phyloP scores from a whole-genome alignment of 1,139 yeast species.

The Fermentozyma sake region DNA sequence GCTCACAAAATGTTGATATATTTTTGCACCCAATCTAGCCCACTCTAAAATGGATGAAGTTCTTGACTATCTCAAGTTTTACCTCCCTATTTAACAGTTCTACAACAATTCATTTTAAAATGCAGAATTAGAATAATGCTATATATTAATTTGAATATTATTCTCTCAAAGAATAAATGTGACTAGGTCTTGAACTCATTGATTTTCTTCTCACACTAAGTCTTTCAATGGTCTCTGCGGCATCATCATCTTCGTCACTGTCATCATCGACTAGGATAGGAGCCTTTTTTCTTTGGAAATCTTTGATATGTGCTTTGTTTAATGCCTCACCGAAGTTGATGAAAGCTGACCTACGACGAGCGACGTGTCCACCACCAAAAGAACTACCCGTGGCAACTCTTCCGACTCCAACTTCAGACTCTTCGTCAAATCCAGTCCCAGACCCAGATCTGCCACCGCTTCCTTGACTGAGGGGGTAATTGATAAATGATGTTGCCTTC shows the following conservation, averaged over 20 bases:
- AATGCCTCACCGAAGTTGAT: constrained; percentile 54
- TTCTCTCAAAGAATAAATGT: too few relatives aligned
- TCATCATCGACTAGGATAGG: constrained; percentile 30
- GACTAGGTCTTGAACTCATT: neutral
- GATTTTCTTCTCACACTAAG: too few relatives aligned
- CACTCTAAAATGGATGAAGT: too few relatives aligned
- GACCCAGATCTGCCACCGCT: neutral
- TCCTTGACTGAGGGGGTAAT: neutral
- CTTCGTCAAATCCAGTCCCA: too few relatives aligned
- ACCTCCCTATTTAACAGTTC: too few relatives aligned
- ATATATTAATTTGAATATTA: neutral
- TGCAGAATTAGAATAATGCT: neutral
- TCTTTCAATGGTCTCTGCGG: constrained; percentile 4
- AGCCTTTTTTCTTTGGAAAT: constrained; percentile 68
- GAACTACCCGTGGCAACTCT: constrained; percentile 5
- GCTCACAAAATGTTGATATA: too few relatives aligned
- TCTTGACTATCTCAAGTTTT: too few relatives aligned
- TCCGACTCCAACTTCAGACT: constrained; percentile 9
- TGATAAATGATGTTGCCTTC: neutral
- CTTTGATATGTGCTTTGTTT: constrained; percentile 81
- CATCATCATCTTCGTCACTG: constrained; percentile 39
- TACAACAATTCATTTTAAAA: too few relatives aligned
- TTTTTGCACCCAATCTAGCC: too few relatives aligned
- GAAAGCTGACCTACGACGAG: constrained; percentile 32
- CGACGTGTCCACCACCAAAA: constrained; percentile 4